Evolutionary conservation across 345 rosid species (phyloP).

Genomic region (Lepidium africanum): DNA sequence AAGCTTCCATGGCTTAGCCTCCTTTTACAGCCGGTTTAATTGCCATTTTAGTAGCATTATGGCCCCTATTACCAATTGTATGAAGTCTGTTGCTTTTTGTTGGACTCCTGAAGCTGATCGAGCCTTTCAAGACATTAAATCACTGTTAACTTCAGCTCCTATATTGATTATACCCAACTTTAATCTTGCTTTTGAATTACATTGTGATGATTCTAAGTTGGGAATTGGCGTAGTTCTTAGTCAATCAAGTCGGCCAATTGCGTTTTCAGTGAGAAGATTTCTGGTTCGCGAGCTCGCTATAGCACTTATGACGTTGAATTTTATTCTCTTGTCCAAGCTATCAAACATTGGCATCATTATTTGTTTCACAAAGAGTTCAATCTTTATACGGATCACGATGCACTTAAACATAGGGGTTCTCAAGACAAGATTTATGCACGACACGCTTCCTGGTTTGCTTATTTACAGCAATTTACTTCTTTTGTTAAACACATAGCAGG

Average conservation of each 20-base stretch:
- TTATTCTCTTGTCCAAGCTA: neutral
- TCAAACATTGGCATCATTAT: neutral
- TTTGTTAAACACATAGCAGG: no score
- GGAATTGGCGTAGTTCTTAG: neutral
- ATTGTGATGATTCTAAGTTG: neutral
- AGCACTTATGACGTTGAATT: neutral
- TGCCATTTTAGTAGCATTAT: neutral
- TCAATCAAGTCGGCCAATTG: neutral
- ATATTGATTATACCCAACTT: neutral
- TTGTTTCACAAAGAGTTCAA: neutral
- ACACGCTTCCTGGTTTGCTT: no score
- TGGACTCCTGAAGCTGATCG: neutral
- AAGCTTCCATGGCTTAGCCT: neutral
- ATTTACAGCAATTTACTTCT: no score
- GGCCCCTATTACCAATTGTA: neutral
- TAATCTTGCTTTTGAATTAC: neutral
- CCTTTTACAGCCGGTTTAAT: neutral
- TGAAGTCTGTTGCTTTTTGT: neutral
- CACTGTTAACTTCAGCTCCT: neutral
- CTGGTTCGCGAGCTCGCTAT: neutral
- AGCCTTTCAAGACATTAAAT: neutral
- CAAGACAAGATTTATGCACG: neutral
- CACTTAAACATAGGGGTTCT: neutral
- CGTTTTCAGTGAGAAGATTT: neutral
- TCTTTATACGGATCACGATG: neutral